A percentile compares a stretch with the other conserved stretches of the same genome.
phyloP scores from a whole-genome alignment of 2,329 filamentous ascomycete genomes.

The Chrysoporthe austroafricana region DNA sequence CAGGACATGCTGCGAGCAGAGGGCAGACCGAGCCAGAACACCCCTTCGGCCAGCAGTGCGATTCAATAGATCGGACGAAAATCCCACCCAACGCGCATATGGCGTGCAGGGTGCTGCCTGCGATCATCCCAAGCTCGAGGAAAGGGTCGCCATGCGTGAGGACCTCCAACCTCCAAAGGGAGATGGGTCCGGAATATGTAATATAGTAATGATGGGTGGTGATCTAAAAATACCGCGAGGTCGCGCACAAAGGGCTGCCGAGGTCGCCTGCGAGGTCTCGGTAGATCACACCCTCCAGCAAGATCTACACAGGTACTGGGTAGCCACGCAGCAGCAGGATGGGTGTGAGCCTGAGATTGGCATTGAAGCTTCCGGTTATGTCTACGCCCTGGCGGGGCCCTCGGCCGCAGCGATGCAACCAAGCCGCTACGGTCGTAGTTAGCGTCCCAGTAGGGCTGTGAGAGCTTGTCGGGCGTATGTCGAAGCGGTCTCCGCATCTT shows the following conservation, averaged over 20 bases:
- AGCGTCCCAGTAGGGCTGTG: neutral
- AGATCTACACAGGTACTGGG: no score
- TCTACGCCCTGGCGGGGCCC: neutral
- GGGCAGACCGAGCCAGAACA: neutral
- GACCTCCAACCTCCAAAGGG: neutral
- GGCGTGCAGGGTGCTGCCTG: no score
- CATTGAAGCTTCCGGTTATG: neutral
- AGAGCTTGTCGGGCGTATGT: neutral
- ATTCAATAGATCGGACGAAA: conserved; percentile 4
- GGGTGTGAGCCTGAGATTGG: neutral
- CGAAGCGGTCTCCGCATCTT: neutral
- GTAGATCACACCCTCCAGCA: neutral
- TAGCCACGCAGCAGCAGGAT: neutral
- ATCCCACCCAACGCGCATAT: neutral
- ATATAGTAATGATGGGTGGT: neutral
- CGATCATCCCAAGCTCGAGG: no score
- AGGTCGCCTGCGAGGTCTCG: neutral
- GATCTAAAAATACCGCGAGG: neutral
- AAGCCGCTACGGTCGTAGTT: neutral
- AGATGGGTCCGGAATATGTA: neutral
- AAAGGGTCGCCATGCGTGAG: no score
- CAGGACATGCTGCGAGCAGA: neutral
- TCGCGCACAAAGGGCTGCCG: neutral
- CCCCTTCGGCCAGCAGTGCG: neutral
- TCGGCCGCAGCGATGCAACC: neutral